Base-by-base conservation (phyloP, 129 eudicot genomes). In the Arctium lappa region DNA sequence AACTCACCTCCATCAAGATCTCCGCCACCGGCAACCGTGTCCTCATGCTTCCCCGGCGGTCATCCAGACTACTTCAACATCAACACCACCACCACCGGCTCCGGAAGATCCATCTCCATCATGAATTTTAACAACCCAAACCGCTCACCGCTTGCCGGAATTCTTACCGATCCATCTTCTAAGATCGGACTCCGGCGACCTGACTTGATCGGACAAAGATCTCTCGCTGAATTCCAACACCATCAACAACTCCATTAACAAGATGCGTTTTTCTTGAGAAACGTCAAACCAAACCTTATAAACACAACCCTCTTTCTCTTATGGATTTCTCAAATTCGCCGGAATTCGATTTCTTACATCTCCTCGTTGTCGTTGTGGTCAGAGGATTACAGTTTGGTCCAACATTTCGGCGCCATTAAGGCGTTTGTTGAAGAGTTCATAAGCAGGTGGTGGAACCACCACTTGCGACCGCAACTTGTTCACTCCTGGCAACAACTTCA, bases 401-500 rank as follows among this genome's bases (percentile, higher is more conserved):
- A 22, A 22, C 27, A 22, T 22, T 22, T 22, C 27, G 27, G 27
- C 27, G 27, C 27, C 27, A 22, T 22, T 22, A 22, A 22, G 27
- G 27, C 27, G 27, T 22, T 22, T 22, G 27, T 22, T 22, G 27
- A 22, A 22, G 27, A 22, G 27, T 22, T 22, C 27, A 22, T 22
- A 22, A 22, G 27, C 27, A 22, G 27, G 27, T 22, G 27, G 27
- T 22, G 27, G 27, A 22, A 22, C 27, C 27, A 22, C 27, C 27
- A 22, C 27, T 22, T 22, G 99, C 97, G 18, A 95, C 88, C 1
- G 86, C 82, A 71, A 97, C 99, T 56, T 93, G 93, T 46, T 88
- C 79, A 36, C 99, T 93, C 81, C 88, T 84, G 2, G 95, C 97
- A 81, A 93, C 97, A 32, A 95, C 97, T 77, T 93, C 86, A 40